Percentiles rank a stretch among this genome's conserved stretches.
Evolutionary conservation across 495 filamentous ascomycete species (phyloP).

Genomic region (Collariella sp.): DNA sequence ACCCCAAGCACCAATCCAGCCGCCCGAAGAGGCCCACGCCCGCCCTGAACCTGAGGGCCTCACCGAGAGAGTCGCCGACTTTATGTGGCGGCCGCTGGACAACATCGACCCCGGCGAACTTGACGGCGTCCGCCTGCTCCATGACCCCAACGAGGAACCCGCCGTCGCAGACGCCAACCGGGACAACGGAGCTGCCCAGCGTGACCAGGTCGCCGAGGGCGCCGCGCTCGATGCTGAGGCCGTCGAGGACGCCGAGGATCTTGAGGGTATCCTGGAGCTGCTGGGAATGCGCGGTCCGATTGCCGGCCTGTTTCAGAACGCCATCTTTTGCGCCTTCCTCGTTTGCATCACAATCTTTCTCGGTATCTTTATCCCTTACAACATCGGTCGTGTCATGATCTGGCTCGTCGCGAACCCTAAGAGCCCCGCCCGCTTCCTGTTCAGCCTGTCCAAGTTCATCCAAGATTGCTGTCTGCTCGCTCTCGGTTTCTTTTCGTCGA

Average conservation of each 20-base stretch:
- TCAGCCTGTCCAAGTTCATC: slow-evolving; percentile 60
- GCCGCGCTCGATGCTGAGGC: slow-evolving; percentile 40
- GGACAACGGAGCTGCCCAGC: slow-evolving; percentile 7
- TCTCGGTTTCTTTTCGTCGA: slow-evolving; percentile 27
- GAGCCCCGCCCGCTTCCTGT: slow-evolving; percentile 61
- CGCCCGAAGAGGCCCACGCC: background rate
- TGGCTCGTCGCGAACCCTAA: slow-evolving; percentile 72
- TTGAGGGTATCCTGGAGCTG: slow-evolving; percentile 95
- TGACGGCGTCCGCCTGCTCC: slow-evolving; percentile 14
- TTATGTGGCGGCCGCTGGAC: slow-evolving; percentile 38
- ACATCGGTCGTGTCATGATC: slow-evolving; percentile 75
- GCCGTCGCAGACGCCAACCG: slow-evolving; percentile 19
- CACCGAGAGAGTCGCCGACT: slow-evolving; percentile 36
- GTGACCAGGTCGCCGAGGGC: slow-evolving; percentile 31
- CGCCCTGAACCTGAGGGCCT: slow-evolving; percentile 25
- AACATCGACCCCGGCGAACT: slow-evolving; percentile 30
- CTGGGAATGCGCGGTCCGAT: slow-evolving; percentile 94
- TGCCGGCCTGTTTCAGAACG: slow-evolving; percentile 83
- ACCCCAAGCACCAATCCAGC: background rate
- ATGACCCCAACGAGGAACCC: slow-evolving; percentile 36
- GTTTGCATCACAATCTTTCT: slow-evolving; percentile 76
- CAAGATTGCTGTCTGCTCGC: slow-evolving; percentile 40
- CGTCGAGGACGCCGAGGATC: slow-evolving; percentile 82
- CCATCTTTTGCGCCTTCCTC: slow-evolving; percentile 83
- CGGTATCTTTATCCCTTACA: slow-evolving; percentile 86